These are phyloP conservation scores for Quercus phellos DNA, from an alignment of 331 rosid genomes.

Conservation along the genomic window DNA sequence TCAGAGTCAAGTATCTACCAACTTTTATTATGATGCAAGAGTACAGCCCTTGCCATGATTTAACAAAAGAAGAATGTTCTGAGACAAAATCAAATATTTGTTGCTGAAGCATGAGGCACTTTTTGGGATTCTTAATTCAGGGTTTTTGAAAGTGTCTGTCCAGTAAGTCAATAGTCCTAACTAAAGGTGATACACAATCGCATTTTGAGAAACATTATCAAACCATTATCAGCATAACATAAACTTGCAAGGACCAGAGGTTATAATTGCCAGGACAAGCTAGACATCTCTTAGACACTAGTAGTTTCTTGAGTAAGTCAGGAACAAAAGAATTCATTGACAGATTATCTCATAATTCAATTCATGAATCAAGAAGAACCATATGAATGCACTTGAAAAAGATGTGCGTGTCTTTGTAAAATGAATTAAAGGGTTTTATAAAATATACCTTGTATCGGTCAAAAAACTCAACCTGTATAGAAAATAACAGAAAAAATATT, in stretches of 20 bases:
- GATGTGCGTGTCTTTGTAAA: neutral
- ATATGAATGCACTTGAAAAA: neutral
- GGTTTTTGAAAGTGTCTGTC: neutral
- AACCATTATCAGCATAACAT: neutral
- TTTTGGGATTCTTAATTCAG: neutral
- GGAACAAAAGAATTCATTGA: too few species aligned
- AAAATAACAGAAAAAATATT: neutral
- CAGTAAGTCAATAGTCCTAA: neutral
- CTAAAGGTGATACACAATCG: neutral
- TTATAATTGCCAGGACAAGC: too few species aligned
- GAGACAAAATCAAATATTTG: too few species aligned
- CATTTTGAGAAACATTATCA: neutral
- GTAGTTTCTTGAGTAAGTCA: too few species aligned
- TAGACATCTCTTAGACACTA: too few species aligned
- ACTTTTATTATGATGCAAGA: too few species aligned
- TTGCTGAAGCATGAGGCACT: too few species aligned
- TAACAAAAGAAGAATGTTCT: too few species aligned
- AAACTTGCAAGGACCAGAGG: neutral
- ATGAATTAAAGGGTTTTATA: conserved; percentile 4
- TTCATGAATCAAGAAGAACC: neutral
- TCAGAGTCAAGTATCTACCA: too few species aligned
- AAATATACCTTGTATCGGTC: conserved; percentile 81
- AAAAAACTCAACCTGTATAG: conserved; percentile 80
- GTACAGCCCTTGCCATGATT: too few species aligned
- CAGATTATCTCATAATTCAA: too few species aligned